These are phyloP conservation scores for Fusarium mangiferae DNA, from an alignment of 2,329 filamentous ascomycete genomes.

Conservation along the genomic window DNA sequence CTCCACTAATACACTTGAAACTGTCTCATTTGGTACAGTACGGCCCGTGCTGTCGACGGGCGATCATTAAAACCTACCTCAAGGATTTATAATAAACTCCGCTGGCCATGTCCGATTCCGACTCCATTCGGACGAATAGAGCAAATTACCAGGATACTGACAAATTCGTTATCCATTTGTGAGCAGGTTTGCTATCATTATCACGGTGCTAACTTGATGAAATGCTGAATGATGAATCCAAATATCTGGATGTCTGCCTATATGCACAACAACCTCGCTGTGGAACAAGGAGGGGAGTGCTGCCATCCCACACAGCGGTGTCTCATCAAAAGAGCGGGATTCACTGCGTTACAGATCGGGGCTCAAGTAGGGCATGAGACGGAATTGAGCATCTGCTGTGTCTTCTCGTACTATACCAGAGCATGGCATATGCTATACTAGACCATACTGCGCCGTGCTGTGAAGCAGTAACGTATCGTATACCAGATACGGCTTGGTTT, in stretches of 20 bases:
- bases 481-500: conserved; percentile 19
- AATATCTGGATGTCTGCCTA: conserved; percentile 17
- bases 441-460: not conserved
- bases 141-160: conserved; percentile 1
- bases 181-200: conserved; percentile 5
- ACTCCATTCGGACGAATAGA: not conserved
- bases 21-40: conserved; percentile 20
- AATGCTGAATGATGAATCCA: not conserved
- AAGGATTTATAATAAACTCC: conserved; percentile 30
- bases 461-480: conserved; percentile 20
- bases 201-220: not conserved
- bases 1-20: conserved; percentile 31
- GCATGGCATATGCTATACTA: not conserved
- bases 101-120: conserved; percentile 26
- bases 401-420: not conserved
- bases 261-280: conserved; percentile 24
- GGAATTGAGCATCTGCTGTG: not conserved
- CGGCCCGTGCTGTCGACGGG: conserved; percentile 17
- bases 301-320: conserved; percentile 22
- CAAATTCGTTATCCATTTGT: not conserved
- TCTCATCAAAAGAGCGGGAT: conserved; percentile 40
- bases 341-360: conserved; percentile 22
- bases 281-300: conserved; percentile 33
- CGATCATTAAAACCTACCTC: conserved; percentile 3
- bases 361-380: conserved; percentile 8